A percentile compares a stretch with the other conserved stretches of the same genome.
These are phyloP conservation scores for Lonicera japonica DNA, from an alignment of 129 eudicot species.

Conservation along the genomic window DNA sequence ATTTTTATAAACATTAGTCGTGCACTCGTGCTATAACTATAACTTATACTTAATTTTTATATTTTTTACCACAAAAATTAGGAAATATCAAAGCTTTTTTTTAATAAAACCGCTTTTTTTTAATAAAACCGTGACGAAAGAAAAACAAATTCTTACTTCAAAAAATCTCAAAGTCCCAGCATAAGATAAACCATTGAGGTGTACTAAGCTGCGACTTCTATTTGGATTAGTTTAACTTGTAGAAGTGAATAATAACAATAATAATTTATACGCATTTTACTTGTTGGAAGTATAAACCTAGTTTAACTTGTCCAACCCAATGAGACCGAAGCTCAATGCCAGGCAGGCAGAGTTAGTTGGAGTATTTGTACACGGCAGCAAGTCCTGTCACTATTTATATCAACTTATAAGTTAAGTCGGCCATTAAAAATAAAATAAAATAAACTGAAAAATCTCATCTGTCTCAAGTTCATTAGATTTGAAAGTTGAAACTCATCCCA, in stretches of 20 bases:
- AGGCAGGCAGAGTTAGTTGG: neutral
- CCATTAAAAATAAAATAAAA: too few relatives aligned
- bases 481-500: too few relatives aligned
- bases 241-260: neutral
- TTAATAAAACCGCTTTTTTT: too few relatives aligned
- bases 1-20: too few relatives aligned
- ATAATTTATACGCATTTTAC: too few relatives aligned
- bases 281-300: neutral
- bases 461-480: too few relatives aligned
- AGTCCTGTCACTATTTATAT: neutral
- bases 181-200: neutral
- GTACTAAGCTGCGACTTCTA: neutral
- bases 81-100: too few relatives aligned
- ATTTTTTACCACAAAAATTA: too few relatives aligned
- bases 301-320: neutral
- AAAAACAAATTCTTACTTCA: neutral
- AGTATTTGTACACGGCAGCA: neutral
- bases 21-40: too few relatives aligned
- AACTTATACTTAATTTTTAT: too few relatives aligned
- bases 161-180: neutral
- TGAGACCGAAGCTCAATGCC: neutral
- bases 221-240: neutral
- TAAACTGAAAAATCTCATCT: too few relatives aligned
- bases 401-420: slow-evolving; percentile 1
- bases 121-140: too few relatives aligned